Conservation (phyloP, 495 filamentous ascomycete genomes). For the Aspergillus panamensis region DNA sequence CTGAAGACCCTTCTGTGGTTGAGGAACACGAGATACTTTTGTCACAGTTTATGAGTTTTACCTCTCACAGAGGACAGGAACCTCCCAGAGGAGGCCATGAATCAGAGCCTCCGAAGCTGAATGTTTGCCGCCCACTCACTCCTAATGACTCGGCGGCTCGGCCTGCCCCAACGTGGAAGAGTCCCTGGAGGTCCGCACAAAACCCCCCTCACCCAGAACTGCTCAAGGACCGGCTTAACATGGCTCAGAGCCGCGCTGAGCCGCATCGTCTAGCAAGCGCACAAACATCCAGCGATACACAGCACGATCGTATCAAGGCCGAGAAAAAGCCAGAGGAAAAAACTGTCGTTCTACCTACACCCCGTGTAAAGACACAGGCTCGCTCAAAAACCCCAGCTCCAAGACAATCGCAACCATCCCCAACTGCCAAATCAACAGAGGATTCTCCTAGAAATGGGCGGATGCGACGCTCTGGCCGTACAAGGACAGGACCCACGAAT, state of each 20-base stretch:
- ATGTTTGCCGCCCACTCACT: background rate
- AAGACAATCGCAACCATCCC: background rate
- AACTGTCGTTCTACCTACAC: background rate
- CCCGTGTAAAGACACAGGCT: background rate
- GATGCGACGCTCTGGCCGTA: constrained; percentile 26
- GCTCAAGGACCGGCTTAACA: background rate
- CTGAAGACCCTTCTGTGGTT: constrained; percentile 16
- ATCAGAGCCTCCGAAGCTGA: background rate
- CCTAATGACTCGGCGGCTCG: background rate
- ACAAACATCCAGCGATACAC: background rate
- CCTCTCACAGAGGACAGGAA: constrained; percentile 12
- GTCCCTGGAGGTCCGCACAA: background rate
- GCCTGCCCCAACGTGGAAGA: constrained; percentile 3
- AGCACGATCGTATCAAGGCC: background rate
- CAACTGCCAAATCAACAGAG: background rate
- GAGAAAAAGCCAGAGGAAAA: background rate
- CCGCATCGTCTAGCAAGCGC: background rate
- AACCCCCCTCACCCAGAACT: background rate
- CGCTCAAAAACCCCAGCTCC: background rate
- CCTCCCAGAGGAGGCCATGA: background rate
- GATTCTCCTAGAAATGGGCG: background rate
- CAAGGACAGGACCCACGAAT: constrained; percentile 23
- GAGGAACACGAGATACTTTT: constrained; percentile 22
- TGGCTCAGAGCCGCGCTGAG: background rate
- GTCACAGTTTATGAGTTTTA: constrained; percentile 21